Evolutionary conservation across 2,329 filamentous ascomycete genomes (phyloP).

Genomic region (Nigrospora osmanthi): DNA sequence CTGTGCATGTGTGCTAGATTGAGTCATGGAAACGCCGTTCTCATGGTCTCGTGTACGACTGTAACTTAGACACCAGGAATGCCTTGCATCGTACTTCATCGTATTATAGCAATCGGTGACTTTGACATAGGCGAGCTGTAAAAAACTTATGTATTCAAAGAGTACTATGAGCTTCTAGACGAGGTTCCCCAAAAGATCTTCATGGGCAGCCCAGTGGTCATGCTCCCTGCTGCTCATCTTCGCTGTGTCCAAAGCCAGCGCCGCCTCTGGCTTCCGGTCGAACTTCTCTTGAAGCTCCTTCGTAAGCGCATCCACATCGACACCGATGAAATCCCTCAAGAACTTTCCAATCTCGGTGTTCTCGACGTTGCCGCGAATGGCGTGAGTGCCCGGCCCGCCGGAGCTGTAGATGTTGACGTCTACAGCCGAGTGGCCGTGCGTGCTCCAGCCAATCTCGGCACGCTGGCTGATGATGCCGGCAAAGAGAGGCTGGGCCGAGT

Average conservation of each 20-base stretch:
- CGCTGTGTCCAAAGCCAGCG: neutral
- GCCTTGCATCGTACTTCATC: too few species aligned
- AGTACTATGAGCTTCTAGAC: too few species aligned
- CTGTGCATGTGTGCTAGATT: too few species aligned
- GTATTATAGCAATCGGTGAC: too few species aligned
- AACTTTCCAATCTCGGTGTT: conserved; percentile 90
- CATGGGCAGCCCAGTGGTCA: conserved; percentile 19
- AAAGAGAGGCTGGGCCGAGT: conserved; percentile 50
- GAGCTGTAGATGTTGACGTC: conserved; percentile 97
- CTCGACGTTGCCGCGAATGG: conserved; percentile 79
- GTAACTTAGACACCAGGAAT: too few species aligned
- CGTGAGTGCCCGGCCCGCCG: conserved; percentile 52
- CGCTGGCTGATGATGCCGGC: conserved; percentile 81
- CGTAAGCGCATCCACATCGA: conserved; percentile 75
- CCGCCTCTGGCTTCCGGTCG: conserved; percentile 10
- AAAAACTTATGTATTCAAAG: too few species aligned
- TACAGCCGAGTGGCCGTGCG: conserved; percentile 86
- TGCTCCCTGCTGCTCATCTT: neutral
- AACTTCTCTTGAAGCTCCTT: conserved; percentile 59
- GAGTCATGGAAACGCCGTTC: too few species aligned
- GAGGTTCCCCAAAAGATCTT: conserved; percentile 10
- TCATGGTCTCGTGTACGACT: too few species aligned
- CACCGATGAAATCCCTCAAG: conserved; percentile 66
- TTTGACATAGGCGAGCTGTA: too few species aligned
- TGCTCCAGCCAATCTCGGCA: conserved; percentile 88